Evolutionary conservation across 164 flowering plant genomes (phyloP).

Genomic region (Umbellularia californica): DNA sequence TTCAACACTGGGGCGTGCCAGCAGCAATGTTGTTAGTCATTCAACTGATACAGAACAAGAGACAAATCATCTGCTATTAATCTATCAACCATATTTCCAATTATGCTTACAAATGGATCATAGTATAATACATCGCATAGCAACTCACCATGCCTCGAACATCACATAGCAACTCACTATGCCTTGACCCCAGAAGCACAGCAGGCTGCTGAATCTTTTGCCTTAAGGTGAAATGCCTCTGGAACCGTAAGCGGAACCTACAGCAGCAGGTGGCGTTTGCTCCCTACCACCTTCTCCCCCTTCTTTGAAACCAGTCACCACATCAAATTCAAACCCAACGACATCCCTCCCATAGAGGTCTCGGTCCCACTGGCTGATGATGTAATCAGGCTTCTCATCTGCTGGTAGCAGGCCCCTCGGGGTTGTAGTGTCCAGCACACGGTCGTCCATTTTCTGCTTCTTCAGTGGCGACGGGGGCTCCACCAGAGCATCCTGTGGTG

Average conservation of each 20-base stretch:
- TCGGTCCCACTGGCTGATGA: slow-evolving; percentile 26
- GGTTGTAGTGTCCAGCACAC: slow-evolving; percentile 6
- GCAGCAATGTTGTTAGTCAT: neutral
- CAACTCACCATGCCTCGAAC: neutral
- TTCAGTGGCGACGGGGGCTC: slow-evolving; percentile 30
- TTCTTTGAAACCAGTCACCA: slow-evolving; percentile 19
- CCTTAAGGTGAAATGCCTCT: slow-evolving; percentile 6
- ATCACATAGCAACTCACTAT: neutral
- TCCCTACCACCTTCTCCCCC: slow-evolving; percentile 11
- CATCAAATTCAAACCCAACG: slow-evolving; percentile 22
- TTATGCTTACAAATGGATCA: slow-evolving; percentile 15
- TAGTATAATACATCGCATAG: slow-evolving; percentile 1
- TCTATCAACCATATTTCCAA: neutral
- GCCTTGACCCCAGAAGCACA: neutral
- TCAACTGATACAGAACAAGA: neutral
- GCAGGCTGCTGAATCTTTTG: neutral
- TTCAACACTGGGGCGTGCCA: too few relatives aligned
- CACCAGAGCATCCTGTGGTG: slow-evolving; percentile 18
- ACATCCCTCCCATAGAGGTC: slow-evolving; percentile 21
- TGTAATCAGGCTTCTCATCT: slow-evolving; percentile 21
- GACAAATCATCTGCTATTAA: neutral
- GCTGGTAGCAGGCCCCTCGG: slow-evolving; percentile 3
- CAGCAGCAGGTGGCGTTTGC: slow-evolving; percentile 3
- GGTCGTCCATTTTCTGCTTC: slow-evolving; percentile 32
- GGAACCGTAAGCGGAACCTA: slow-evolving; percentile 3